phyloP scores from a whole-genome alignment of 768 basidiomycete species.

The Termitomyces heimii region DNA sequence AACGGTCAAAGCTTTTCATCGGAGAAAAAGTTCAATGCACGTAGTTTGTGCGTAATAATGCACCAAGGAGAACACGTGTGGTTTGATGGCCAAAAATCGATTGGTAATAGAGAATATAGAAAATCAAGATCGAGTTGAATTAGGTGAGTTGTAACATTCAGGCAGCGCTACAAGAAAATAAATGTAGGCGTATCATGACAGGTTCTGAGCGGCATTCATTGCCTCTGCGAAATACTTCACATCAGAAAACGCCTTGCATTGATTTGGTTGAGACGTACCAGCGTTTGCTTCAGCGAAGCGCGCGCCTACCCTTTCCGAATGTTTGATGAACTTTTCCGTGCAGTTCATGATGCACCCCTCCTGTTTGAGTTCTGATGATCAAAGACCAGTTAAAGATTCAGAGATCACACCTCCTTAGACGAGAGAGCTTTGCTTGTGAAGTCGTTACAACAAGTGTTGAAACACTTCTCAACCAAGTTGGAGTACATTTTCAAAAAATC shows the following conservation, averaged over 20 bases:
- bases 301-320: constrained; percentile 89
- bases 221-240: constrained; percentile 2
- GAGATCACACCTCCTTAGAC: constrained; percentile 72
- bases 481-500: constrained; percentile 96
- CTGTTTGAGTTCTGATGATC: constrained; percentile 31
- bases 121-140: not conserved
- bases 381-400: not conserved
- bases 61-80: not conserved
- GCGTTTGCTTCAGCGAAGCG: constrained; percentile 91
- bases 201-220: constrained; percentile 31
- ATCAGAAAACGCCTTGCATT: not conserved
- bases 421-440: constrained; percentile 94
- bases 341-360: constrained; percentile 90
- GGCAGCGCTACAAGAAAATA: constrained; percentile 2
- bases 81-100: not conserved
- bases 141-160: constrained; percentile 2
- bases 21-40: not conserved
- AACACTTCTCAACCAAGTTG: constrained; percentile 92
- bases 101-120: not conserved
- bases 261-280: constrained; percentile 45
- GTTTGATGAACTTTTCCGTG: constrained; percentile 96
- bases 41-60: not conserved
- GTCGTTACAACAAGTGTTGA: constrained; percentile 92
- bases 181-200: constrained; percentile 19
- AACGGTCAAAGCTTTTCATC: not conserved